Base-by-base conservation (phyloP, 164 flowering plant genomes). In the Aristolochia contorta region DNA sequence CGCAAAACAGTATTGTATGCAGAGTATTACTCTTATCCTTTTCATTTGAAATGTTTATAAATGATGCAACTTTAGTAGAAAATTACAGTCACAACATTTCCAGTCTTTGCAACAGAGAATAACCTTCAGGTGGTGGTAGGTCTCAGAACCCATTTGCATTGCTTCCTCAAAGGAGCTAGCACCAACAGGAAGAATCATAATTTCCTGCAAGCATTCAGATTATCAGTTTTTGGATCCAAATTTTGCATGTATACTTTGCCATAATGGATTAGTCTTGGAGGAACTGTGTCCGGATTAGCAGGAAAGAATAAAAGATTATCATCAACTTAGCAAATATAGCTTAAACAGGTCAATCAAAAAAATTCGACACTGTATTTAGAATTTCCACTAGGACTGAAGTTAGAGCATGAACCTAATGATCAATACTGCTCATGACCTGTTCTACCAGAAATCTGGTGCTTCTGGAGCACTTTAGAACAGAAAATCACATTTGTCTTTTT, bases 81-180 rank as follows among this genome's bases (percentile, higher is more conserved):
- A 46, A 46, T 55, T 52, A 58, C 30, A 67, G 20, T 22, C 19
- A 37, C 22, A 18, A 33, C 4, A 51, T 57, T 43, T 64, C 24
- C 18, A 25, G 33, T 41, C 1, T 37, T 10, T 37, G 43, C 7
- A 10, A 6, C 3, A 37, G 10, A 6, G 24, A 66, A 66, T 66
- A 2, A 89, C 99, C 97, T 91, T 91, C 56, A 94, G 74, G 74
- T 88, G 97, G 70, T 94, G 97, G 78, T 88, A 94, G 32, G 96
- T 88, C 69, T 94, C 99, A 48, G 97, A 71, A 22, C 97, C 97
- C 85, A 90, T 88, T 70, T 78, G 90, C 77, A 90, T 23, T 58
- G 99, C 99, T 74, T 94, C 99, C 76, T 82, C 90, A 80, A 84
- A 94, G 59, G 77, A 76, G 65, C 48, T 72, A 25, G 97, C 95